Base-by-base conservation (phyloP, 441 rosid genomes). In the Populus hybrid region DNA sequence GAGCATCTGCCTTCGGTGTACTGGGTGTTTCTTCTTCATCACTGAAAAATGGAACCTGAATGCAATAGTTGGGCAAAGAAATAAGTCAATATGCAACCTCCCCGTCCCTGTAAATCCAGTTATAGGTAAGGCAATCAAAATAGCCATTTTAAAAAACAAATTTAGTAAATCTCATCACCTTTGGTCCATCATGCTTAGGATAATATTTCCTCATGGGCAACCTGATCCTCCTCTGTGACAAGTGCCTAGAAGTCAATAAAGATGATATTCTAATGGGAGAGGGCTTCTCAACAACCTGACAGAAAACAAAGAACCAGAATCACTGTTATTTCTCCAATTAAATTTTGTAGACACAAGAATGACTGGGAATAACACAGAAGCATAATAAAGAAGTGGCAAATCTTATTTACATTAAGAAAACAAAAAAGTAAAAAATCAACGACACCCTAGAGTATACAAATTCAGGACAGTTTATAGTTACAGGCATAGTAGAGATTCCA, bases 401-500 rank as follows among this genome's bases (percentile, higher is more conserved):
- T 16, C 74, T 36, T 57, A 75, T 26, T 28, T 18, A 6, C 67
- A 69, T 28, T 64, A 72, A 32, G 30, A 40, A 57, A 53, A 26
- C 36, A 63, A 68, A 35, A 72, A 35, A 57, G 14, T 36, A 1
- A 61, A 61, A 21, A 46, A 64, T 65, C 66, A 28, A 4, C 12
- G 4, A 65, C 1, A 24, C 6, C 66, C 36, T 21, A 61, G n/a
- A 70, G 61, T 10, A 34, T 24, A 73, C n/a, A 79, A 64, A 34
- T 46, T 73, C 46, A 79, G 75, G 80, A 63, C 24, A 82, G 67
- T 53, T 68, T 30, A 79, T 71, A 80, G 82, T 87, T 87, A 97
- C 99, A 70, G 99, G 97, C 93, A 94, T 81, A 88, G 90, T 91
- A 53, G 99, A 92, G 83, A 94, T 94, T 81, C 99, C 99, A 81